Base-by-base conservation (phyloP, 257 asterid genomes). In the Solanum gandarillasii region DNA sequence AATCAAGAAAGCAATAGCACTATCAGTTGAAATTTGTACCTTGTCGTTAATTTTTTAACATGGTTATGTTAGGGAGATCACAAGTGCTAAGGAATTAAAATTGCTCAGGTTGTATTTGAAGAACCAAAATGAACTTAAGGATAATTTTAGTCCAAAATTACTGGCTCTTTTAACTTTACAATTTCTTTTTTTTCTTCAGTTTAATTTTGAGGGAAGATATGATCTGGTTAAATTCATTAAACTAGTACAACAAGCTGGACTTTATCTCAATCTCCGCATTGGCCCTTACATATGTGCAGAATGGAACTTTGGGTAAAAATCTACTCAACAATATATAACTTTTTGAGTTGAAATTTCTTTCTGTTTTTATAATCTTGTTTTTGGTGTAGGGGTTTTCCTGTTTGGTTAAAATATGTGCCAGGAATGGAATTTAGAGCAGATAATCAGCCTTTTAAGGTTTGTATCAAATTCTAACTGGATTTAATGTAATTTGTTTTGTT, bases 261-360 rank as follows among this genome's bases (percentile, higher is more conserved):
- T 95, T 41, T 95, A 95, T 46, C 98, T 94, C 87, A 96, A 94
- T 87, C 99, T 94, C 71, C 96, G 98, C 12, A 94, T 96, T 58
- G 99, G 98, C 85, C 99, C 99, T 46, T 95, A 90, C 67, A 90
- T 94, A 81, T 95, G 98, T 86, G 99, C 98, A 13, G 99, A 96
- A 73, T 95, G 98, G 98, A 96, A 95, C 84, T 94, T 94, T 78
- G 98, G 99, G 98, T 95, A 92, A 39, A 8, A 34, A 3, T 18
- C 29, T 18, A 36, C 20, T 36, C 60, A 41, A 78, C n/a, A 39
- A 25, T 25, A 43, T 13, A 39, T 38, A 39, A 46, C 1, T 12
- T n/a, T 6, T 78, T 41, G 36, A 85, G 67, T 32, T 39, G 75
- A 41, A 27, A 12, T 41, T 88, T 91, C 20, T 46, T 84, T 79